These are phyloP conservation scores for Eudorina sp. DNA, from an alignment of 139 green algal species.

Conservation along the genomic window DNA sequence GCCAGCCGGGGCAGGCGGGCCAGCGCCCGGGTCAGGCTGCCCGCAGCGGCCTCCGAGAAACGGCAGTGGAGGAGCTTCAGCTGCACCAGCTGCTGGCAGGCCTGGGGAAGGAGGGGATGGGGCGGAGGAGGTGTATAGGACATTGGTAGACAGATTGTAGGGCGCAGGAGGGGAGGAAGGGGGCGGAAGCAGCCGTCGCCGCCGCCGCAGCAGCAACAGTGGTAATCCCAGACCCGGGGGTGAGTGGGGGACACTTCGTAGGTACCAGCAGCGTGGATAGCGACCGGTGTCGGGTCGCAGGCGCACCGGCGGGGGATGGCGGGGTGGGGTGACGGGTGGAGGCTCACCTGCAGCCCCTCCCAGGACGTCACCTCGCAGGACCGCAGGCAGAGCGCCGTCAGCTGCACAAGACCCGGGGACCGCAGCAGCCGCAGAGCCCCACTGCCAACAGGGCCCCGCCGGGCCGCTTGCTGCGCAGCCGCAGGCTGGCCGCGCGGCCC, in stretches of 20 bases:
- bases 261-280: too few species aligned
- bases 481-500: background rate
- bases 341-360: constrained; percentile 12
- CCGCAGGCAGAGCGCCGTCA: constrained; percentile 20
- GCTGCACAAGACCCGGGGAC: background rate
- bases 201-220: too few species aligned
- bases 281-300: too few species aligned
- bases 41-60: background rate
- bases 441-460: constrained; percentile 13
- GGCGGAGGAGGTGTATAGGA: too few species aligned
- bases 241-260: too few species aligned
- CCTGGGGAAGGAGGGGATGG: background rate
- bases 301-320: background rate
- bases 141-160: too few species aligned
- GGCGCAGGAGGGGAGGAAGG: background rate
- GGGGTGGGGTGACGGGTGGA: background rate
- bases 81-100: background rate
- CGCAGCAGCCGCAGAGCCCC: constrained; percentile 14
- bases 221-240: too few species aligned
- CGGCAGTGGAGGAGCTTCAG: background rate
- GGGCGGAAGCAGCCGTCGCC: background rate
- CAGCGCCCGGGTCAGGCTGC: background rate
- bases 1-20: constrained; percentile 6
- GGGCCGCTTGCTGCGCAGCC: constrained; percentile 37
- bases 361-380: constrained; percentile 28